Percentiles rank a stretch among this genome's conserved stretches.
These are phyloP conservation scores for Chrysosporium keratinophilum DNA, from an alignment of 2,329 filamentous ascomycete species.

Conservation along the genomic window DNA sequence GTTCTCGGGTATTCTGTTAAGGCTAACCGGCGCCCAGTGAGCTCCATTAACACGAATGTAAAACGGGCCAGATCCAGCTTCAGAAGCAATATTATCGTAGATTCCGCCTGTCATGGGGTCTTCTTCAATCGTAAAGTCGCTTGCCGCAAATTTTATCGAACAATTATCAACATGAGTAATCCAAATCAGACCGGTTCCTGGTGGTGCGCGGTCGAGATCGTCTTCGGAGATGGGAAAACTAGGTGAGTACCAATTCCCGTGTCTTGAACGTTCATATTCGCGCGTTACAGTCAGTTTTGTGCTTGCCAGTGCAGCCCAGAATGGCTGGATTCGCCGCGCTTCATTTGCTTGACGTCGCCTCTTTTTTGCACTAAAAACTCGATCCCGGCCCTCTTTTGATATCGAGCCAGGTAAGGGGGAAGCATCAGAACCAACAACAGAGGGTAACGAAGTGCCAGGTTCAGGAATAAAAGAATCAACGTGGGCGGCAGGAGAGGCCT, in stretches of 20 bases:
- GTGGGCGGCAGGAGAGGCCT: slow-evolving; percentile 37
- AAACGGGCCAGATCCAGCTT: slow-evolving; percentile 45
- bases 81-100: slow-evolving; percentile 7
- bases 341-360: slow-evolving; percentile 84
- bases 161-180: slow-evolving; percentile 39
- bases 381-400: slow-evolving; percentile 46
- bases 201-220: slow-evolving; percentile 33
- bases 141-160: slow-evolving; percentile 39
- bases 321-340: slow-evolving; percentile 77
- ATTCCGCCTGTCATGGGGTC: slow-evolving; percentile 16
- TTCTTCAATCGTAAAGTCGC: slow-evolving; percentile 28
- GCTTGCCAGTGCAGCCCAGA: slow-evolving; percentile 89
- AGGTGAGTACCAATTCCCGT: slow-evolving; percentile 19
- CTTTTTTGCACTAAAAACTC: slow-evolving; percentile 59
- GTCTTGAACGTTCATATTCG: slow-evolving; percentile 69
- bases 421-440: slow-evolving; percentile 32
- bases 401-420: slow-evolving; percentile 40
- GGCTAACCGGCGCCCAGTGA: slow-evolving; percentile 52
- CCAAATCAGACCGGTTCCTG: slow-evolving; percentile 38
- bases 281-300: slow-evolving; percentile 95
- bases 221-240: slow-evolving; percentile 32
- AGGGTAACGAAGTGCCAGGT: slow-evolving; percentile 30
- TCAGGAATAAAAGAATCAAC: slow-evolving; percentile 37
- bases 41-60: slow-evolving; percentile 57
- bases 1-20: slow-evolving; percentile 39